Base-by-base conservation (phyloP, 2,329 filamentous ascomycete species). In the Colletotrichum theobromicola region DNA sequence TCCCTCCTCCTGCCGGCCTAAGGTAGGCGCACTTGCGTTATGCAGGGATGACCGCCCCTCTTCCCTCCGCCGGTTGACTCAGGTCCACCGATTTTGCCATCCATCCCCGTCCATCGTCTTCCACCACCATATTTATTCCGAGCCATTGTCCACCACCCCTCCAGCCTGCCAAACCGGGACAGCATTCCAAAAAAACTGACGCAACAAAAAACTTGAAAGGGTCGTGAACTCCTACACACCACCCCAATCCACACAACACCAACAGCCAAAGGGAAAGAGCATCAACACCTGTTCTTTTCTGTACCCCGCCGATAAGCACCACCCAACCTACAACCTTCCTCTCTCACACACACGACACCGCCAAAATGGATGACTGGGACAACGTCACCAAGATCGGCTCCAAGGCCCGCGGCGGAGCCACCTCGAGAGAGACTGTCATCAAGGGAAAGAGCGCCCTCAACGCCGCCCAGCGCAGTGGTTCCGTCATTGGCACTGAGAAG, bases 341-440 rank as follows among this genome's bases (percentile, higher is more conserved):
- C n/a, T n/a, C n/a, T n/a, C 60, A 74, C 68, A 42, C 32, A 30
- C 28, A 75, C 67, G 79, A 77, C 75, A 70, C 79, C 79, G 90
- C 91, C 92, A 92, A 81, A 67, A 92, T 94, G 90, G 85, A 83
- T 67, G 95, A 98, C 82, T 98, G 96, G 96, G 94, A 98, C 81
- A 85, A 87, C 79, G 92, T 94, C 80, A 98, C 95, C 87, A 98
- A 97, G 90, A 98, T 99, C 83, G 97, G 97, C 82, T 95, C 92
- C 91, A 96, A 94, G 87, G 91, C 90, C 82, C 92, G 92, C 81
- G 90, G 91, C 78, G 94, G 93, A 79, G 90, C 85, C 73, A 85
- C 84, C 70, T 88, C 91, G 79, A 94, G 95, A 79, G 95, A 98
- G 90, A 97, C 94, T 5, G 96, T 98, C 79, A 90, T 98, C 83